phyloP scores from a whole-genome alignment of 2,329 filamentous ascomycete species.

The Hysterium pulicare region DNA sequence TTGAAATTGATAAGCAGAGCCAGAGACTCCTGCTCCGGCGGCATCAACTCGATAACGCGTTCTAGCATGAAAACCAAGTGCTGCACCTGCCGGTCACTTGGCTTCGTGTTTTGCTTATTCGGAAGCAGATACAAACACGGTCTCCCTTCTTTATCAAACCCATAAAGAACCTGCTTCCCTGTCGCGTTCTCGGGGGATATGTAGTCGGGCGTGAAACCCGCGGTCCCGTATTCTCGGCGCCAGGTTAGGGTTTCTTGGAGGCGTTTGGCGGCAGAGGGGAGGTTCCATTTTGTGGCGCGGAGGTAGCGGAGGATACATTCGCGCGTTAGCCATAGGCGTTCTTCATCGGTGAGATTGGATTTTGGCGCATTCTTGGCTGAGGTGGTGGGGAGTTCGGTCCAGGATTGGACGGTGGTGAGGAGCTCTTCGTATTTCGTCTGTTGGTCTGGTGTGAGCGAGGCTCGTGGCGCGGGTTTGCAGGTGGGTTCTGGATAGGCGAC shows the following conservation, averaged over 20 bases:
- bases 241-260: constrained; percentile 77
- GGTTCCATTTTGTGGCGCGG: constrained; percentile 83
- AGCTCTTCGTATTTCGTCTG: constrained; percentile 76
- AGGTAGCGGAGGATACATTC: constrained; percentile 93
- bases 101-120: constrained; percentile 86
- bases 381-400: constrained; percentile 67
- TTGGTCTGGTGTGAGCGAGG: constrained; percentile 71
- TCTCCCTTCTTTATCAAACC: constrained; percentile 80
- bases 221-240: constrained; percentile 86
- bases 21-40: constrained; percentile 79
- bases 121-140: constrained; percentile 90
- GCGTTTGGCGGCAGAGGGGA: constrained; percentile 72
- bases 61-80: constrained; percentile 97
- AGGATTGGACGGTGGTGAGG: constrained; percentile 65
- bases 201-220: constrained; percentile 72
- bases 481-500: constrained; percentile 41
- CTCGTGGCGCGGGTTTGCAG: constrained; percentile 55
- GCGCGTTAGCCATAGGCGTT: constrained; percentile 85
- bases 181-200: constrained; percentile 94
- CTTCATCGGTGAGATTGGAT: constrained; percentile 69
- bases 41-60: constrained; percentile 81
- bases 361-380: constrained; percentile 55
- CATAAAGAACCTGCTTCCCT: constrained; percentile 87
- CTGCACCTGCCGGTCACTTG: constrained; percentile 80
- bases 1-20: constrained; percentile 91